phyloP scores from a whole-genome alignment of 371 early-diverging fungal genomes.

The Syncephalastrum sp. region DNA sequence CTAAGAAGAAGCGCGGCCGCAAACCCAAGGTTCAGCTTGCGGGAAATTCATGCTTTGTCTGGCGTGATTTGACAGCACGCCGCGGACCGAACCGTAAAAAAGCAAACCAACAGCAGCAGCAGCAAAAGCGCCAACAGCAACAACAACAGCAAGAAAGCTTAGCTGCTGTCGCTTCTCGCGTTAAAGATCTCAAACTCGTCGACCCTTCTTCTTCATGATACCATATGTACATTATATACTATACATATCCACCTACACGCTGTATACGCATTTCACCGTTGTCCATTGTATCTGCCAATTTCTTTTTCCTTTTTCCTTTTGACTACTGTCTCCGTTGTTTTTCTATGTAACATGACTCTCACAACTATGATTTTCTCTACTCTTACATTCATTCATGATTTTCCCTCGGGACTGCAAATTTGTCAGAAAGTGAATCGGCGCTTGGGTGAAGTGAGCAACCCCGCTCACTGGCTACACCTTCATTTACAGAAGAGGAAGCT shows the following conservation, averaged over 20 bases:
- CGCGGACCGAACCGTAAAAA: conserved; percentile 33
- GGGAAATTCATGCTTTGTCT: conserved; percentile 52
- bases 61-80: conserved; percentile 43
- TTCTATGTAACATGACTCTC: background rate
- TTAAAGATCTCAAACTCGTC: conserved; percentile 6
- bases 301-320: background rate
- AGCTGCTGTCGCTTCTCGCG: conserved; percentile 1
- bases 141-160: background rate
- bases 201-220: background rate
- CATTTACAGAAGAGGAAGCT: background rate
- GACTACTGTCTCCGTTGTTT: background rate
- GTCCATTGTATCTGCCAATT: background rate
- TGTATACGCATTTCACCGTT: background rate
- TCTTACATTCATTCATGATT: no score
- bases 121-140: background rate
- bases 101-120: conserved; percentile 6
- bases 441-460: background rate
- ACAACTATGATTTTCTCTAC: no score
- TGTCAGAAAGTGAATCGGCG: background rate
- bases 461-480: background rate
- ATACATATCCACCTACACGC: background rate
- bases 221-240: background rate
- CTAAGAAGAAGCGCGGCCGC: conserved; percentile 47
- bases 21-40: conserved; percentile 47
- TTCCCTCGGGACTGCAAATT: background rate